These are phyloP conservation scores for Aspergillus ibericus DNA, from an alignment of 2,329 filamentous ascomycete genomes.

Conservation along the genomic window DNA sequence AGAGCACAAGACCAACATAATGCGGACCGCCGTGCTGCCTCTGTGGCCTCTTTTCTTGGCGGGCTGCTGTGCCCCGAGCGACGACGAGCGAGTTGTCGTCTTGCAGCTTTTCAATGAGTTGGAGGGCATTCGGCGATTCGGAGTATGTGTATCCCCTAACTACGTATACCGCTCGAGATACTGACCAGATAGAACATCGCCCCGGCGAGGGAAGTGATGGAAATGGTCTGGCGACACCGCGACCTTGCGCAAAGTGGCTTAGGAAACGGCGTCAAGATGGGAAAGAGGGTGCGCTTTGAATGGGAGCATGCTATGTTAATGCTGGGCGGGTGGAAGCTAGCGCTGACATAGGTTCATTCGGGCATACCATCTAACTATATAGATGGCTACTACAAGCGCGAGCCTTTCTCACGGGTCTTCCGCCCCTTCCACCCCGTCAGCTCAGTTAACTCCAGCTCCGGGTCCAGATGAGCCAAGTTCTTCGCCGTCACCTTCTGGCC, in stretches of 20 bases:
- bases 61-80: constrained; percentile 24
- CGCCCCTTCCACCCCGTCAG: constrained; percentile 1
- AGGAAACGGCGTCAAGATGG: constrained; percentile 21
- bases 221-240: constrained; percentile 31
- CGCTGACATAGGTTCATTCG: constrained; percentile 18
- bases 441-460: background rate
- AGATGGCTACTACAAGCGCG: background rate
- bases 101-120: constrained; percentile 25
- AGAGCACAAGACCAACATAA: constrained; percentile 12
- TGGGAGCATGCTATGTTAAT: constrained; percentile 28
- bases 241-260: constrained; percentile 15
- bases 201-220: constrained; percentile 26
- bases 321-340: constrained; percentile 28
- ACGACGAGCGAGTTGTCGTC: constrained; percentile 23
- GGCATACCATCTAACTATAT: background rate
- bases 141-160: constrained; percentile 15
- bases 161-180: background rate
- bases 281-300: constrained; percentile 16
- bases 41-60: constrained; percentile 31
- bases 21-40: constrained; percentile 24
- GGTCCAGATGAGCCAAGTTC: background rate
- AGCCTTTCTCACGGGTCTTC: background rate
- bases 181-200: constrained; percentile 22
- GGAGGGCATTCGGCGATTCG: constrained; percentile 24
- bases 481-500: constrained; percentile 23